Percentiles rank a stretch among this genome's conserved stretches.
These are phyloP conservation scores for Penicillium sp. DNA, from an alignment of 2,329 filamentous ascomycete species.

Conservation along the genomic window DNA sequence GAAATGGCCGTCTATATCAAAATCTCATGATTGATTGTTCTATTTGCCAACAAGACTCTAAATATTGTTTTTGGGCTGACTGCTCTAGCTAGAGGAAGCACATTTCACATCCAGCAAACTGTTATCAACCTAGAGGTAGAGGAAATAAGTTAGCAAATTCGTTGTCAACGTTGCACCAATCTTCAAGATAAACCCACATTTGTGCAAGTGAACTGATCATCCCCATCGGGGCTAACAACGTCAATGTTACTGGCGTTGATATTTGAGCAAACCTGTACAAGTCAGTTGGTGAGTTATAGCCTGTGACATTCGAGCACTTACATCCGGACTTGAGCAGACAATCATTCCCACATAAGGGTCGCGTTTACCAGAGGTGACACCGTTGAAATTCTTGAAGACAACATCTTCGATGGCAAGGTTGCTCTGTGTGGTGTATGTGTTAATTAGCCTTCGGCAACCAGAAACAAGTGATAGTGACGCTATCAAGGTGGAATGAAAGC, in stretches of 20 bases:
- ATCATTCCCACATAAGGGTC: constrained; percentile 48
- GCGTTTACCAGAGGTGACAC: constrained; percentile 50
- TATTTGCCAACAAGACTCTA: background rate
- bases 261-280: constrained; percentile 39
- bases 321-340: constrained; percentile 49
- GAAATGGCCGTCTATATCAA: background rate
- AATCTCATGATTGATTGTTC: background rate
- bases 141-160: background rate
- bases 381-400: constrained; percentile 56
- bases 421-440: constrained; percentile 19
- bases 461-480: background rate
- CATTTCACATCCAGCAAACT: background rate
- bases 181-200: constrained; percentile 36
- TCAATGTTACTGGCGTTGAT: constrained; percentile 50
- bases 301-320: constrained; percentile 34
- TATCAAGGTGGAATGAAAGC: background rate
- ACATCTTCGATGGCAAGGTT: constrained; percentile 56
- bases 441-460: background rate
- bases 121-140: background rate
- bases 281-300: background rate
- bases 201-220: constrained; percentile 44
- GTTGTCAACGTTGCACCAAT: background rate
- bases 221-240: constrained; percentile 49
- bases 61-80: background rate
- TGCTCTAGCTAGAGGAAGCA: background rate